These are phyloP conservation scores for Aspergillus ellipticus DNA, from an alignment of 495 filamentous ascomycete genomes.

Conservation along the genomic window DNA sequence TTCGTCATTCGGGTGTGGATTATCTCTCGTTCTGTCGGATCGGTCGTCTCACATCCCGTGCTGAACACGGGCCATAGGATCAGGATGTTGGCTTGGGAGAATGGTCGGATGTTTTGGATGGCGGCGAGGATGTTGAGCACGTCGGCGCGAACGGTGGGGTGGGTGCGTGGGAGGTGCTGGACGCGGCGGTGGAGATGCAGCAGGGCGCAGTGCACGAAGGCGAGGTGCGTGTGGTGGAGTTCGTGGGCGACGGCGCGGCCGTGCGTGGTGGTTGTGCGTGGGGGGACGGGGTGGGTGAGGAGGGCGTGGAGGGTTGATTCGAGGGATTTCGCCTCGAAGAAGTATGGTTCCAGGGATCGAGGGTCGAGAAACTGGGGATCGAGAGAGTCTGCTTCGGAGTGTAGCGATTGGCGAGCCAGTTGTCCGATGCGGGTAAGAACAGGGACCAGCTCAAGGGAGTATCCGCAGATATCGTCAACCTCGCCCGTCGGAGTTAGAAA, in stretches of 20 bases:
- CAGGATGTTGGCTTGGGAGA: conserved; percentile 28
- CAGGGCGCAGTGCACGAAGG: conserved; percentile 30
- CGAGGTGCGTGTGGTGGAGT: conserved; percentile 24
- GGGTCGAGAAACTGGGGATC: no score
- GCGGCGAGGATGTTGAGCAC: conserved; percentile 21
- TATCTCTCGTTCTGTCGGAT: conserved; percentile 11
- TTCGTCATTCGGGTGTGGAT: conserved; percentile 28
- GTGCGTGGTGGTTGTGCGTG: neutral
- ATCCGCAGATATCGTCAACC: conserved; percentile 34
- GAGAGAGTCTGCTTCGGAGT: no score
- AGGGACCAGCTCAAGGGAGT: conserved; percentile 26
- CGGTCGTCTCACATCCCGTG: conserved; percentile 31
- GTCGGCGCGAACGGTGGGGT: conserved; percentile 23
- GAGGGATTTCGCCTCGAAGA: neutral
- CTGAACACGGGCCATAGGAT: conserved; percentile 37
- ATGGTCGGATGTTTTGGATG: conserved; percentile 16
- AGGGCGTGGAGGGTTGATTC: conserved; percentile 17
- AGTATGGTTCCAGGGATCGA: neutral
- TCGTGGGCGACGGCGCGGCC: conserved; percentile 11
- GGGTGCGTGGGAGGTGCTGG: conserved; percentile 15
- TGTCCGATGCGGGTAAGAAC: conserved; percentile 18
- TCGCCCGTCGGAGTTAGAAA: neutral
- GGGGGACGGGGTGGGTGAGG: conserved; percentile 8
- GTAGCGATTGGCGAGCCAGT: conserved; percentile 9
- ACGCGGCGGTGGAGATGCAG: conserved; percentile 32